A percentile compares a stretch with the other conserved stretches of the same genome.
Conservation (phyloP, 192 early-diverging fungal genomes). For the Gaertneriomyces semiglobifer region DNA sequence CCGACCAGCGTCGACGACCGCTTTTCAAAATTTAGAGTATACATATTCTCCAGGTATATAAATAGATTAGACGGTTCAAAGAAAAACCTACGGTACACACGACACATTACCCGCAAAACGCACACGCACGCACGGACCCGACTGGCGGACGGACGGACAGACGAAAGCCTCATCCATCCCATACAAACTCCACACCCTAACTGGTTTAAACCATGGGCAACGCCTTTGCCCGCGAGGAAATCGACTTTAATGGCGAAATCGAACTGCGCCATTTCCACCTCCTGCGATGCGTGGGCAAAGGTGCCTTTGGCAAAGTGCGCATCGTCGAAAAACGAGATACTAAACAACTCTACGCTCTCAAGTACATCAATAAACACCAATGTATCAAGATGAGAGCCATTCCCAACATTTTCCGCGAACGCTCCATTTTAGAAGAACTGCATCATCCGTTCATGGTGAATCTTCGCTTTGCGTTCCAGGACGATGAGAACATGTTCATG, state of each 20-base stretch:
- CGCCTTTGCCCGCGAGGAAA: constrained; percentile 13
- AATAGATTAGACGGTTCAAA: too few relatives aligned
- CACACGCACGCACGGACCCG: too few relatives aligned
- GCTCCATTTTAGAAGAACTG: constrained; percentile 80
- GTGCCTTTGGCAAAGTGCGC: constrained; percentile 95
- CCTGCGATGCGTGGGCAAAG: constrained; percentile 84
- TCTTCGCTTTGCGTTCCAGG: constrained; percentile 60
- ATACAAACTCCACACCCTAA: too few relatives aligned
- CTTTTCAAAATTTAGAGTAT: too few relatives aligned
- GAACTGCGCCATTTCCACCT: constrained; percentile 88
- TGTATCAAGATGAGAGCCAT: constrained; percentile 82
- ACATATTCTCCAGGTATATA: too few relatives aligned
- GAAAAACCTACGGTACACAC: too few relatives aligned
- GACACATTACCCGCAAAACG: too few relatives aligned
- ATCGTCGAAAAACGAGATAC: constrained; percentile 86
- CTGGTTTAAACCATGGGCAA: constrained; percentile 19
- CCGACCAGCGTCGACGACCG: too few relatives aligned
- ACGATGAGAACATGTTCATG: constrained; percentile 65
- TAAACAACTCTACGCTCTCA: constrained; percentile 82
- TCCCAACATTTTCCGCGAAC: constrained; percentile 87
- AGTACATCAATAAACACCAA: constrained; percentile 93
- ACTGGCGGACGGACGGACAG: too few relatives aligned
- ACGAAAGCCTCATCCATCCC: too few relatives aligned
- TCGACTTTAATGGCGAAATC: constrained; percentile 39
- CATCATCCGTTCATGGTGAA: constrained; percentile 82